phyloP scores from a whole-genome alignment of 495 filamentous ascomycete species.

The Bombardia bombarda region DNA sequence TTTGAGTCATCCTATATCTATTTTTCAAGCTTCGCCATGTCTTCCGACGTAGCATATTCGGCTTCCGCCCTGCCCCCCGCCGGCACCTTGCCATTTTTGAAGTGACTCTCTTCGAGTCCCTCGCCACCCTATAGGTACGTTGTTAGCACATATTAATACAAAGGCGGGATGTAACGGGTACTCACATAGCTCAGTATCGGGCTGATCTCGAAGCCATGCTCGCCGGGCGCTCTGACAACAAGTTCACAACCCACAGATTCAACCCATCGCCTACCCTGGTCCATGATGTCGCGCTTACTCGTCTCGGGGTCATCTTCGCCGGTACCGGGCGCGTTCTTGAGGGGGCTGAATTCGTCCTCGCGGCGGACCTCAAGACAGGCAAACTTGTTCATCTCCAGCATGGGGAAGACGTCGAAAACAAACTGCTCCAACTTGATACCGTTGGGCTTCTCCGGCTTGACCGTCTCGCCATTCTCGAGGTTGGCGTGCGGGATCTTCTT shows the following conservation, averaged over 20 bases:
- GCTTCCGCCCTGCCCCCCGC: no score
- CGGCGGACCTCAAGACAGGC: slow-evolving; percentile 92
- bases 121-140: slow-evolving; percentile 64
- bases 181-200: slow-evolving; percentile 94
- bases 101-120: slow-evolving; percentile 73
- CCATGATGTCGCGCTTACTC: slow-evolving; percentile 79
- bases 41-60: no score
- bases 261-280: slow-evolving; percentile 79
- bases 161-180: slow-evolving; percentile 13
- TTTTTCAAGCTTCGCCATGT: no score
- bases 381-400: slow-evolving; percentile 79
- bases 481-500: slow-evolving; percentile 97
- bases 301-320: slow-evolving; percentile 93
- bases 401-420: slow-evolving; percentile 96
- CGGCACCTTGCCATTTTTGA: no score
- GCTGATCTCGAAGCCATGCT: slow-evolving; percentile 80
- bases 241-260: slow-evolving; percentile 73
- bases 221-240: no score
- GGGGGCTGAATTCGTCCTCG: slow-evolving; percentile 95
- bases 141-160: slow-evolving; percentile 22
- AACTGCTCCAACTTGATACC: slow-evolving; percentile 99
- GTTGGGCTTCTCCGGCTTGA: slow-evolving; percentile 91
- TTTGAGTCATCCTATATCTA: no score
- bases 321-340: slow-evolving; percentile 91
- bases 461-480: slow-evolving; percentile 59